Evolutionary conservation across 208 protist genomes (phyloP).

Genomic region (Tritrichomonas foetus): DNA sequence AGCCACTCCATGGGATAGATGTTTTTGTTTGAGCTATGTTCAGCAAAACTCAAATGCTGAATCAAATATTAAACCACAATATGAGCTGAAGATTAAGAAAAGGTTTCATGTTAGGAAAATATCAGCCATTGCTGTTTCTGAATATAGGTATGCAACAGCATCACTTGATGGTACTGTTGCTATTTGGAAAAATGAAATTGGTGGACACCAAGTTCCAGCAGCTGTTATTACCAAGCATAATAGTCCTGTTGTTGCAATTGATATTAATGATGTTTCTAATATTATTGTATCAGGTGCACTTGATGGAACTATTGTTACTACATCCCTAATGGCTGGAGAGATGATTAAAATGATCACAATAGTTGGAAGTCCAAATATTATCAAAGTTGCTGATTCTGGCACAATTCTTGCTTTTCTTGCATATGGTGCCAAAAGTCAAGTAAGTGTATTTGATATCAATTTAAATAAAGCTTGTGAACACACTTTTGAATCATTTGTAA

Average conservation of each 20-base stretch:
- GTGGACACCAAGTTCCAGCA: not conserved
- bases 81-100: too few species aligned
- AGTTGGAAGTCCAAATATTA: too few species aligned
- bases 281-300: not conserved
- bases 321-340: not conserved
- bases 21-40: not conserved
- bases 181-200: not conserved
- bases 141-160: not conserved
- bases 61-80: too few species aligned
- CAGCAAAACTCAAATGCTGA: too few species aligned
- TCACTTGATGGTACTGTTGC: not conserved
- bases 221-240: not conserved
- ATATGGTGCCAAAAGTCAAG: too few species aligned
- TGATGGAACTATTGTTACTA: not conserved
- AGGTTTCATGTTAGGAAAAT: not conserved
- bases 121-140: not conserved
- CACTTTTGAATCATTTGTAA: too few species aligned
- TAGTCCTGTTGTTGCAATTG: not conserved
- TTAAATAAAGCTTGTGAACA: too few species aligned
- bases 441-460: too few species aligned
- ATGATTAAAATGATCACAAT: too few species aligned
- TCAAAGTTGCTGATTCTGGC: too few species aligned
- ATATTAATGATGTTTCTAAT: not conserved
- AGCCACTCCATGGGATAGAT: not conserved
- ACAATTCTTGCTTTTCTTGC: too few species aligned